These are phyloP conservation scores for Emergomyces pasteurianus DNA, from an alignment of 2,329 filamentous ascomycete genomes.

Conservation along the genomic window DNA sequence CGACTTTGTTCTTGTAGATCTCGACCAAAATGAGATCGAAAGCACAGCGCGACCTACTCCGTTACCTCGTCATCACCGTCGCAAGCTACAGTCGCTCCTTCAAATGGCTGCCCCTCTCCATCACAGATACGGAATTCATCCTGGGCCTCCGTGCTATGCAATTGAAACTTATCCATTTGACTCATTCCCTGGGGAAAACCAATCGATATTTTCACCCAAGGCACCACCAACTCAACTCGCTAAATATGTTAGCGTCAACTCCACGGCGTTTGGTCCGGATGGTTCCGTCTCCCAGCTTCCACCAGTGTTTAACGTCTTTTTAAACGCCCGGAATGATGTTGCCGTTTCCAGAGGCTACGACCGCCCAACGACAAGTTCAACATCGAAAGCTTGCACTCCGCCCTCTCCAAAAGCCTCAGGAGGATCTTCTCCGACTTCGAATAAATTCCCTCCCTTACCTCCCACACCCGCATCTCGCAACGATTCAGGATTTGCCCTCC, in stretches of 20 bases:
- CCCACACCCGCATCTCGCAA: constrained; percentile 72
- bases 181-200: constrained; percentile 76
- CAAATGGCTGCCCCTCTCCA: constrained; percentile 87
- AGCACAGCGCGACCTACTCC: constrained; percentile 65
- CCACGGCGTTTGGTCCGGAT: constrained; percentile 65
- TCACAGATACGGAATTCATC: constrained; percentile 68
- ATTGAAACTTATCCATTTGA: constrained; percentile 88
- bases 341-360: constrained; percentile 43
- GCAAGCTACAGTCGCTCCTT: constrained; percentile 78
- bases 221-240: constrained; percentile 61
- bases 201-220: constrained; percentile 62
- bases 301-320: constrained; percentile 83
- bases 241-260: constrained; percentile 82
- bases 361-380: constrained; percentile 62
- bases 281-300: constrained; percentile 43
- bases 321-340: constrained; percentile 58
- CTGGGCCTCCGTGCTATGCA: constrained; percentile 85
- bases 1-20: constrained; percentile 87
- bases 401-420: constrained; percentile 40
- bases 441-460: constrained; percentile 63
- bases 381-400: constrained; percentile 39
- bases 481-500: constrained; percentile 81
- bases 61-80: constrained; percentile 75
- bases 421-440: constrained; percentile 57
- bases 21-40: constrained; percentile 84